A percentile compares a stretch with the other conserved stretches of the same genome.
phyloP scores from a whole-genome alignment of 2,329 filamentous ascomycete species.

The Epichloe aotearoae region DNA sequence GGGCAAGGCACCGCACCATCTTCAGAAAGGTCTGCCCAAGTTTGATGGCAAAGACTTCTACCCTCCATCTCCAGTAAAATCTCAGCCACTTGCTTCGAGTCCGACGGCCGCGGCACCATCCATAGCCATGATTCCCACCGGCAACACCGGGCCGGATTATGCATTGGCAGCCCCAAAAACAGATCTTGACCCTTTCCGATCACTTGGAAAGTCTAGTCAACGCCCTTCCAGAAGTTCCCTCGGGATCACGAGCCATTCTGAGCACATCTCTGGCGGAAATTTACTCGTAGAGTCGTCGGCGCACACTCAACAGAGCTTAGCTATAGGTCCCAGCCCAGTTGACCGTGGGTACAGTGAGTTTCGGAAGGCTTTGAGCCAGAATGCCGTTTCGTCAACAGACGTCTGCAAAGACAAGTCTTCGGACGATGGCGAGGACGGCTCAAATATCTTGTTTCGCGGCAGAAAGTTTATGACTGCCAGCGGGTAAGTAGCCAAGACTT shows the following conservation, averaged over 20 bases:
- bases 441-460: slow-evolving; percentile 25
- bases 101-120: neutral
- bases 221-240: slow-evolving; percentile 11
- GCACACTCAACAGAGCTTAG: slow-evolving; percentile 11
- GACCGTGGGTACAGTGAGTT: slow-evolving; percentile 16
- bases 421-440: slow-evolving; percentile 21
- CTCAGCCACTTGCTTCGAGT: neutral
- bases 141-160: slow-evolving; percentile 2
- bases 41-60: slow-evolving; percentile 55
- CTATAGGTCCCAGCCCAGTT: slow-evolving; percentile 12
- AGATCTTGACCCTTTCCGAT: slow-evolving; percentile 12
- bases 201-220: slow-evolving; percentile 8
- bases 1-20: slow-evolving; percentile 39
- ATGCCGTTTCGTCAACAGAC: slow-evolving; percentile 1
- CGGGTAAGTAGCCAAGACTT: slow-evolving; percentile 16
- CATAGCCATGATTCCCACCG: neutral
- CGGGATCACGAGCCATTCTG: slow-evolving; percentile 21
- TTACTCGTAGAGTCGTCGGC: slow-evolving; percentile 10
- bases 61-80: slow-evolving; percentile 33
- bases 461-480: slow-evolving; percentile 16
- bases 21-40: slow-evolving; percentile 42
- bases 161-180: slow-evolving; percentile 1
- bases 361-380: slow-evolving; percentile 11
- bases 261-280: slow-evolving; percentile 15
- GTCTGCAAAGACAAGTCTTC: slow-evolving; percentile 14